Evolutionary conservation across 73 alveolate species (phyloP).

Genomic region (Stentor roeselii): DNA sequence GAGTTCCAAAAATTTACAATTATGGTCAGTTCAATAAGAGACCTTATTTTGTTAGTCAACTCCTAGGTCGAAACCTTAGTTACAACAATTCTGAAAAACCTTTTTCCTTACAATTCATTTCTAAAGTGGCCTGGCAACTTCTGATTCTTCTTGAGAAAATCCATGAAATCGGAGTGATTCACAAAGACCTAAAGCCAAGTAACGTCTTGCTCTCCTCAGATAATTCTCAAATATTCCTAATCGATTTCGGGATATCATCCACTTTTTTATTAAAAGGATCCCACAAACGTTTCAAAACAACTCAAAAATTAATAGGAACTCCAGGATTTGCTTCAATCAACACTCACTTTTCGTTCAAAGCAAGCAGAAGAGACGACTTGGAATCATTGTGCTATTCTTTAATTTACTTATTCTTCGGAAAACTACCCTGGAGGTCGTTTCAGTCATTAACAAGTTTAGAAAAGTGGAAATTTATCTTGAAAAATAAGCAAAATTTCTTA

Average conservation of each 20-base stretch:
- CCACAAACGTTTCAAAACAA: neutral
- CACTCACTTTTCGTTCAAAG: neutral
- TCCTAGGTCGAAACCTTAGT: neutral
- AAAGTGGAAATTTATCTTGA: neutral
- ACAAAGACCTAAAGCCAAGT: constrained; percentile 34
- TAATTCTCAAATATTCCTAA: neutral
- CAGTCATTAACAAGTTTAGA: neutral
- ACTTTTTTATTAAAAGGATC: neutral
- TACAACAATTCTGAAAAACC: neutral
- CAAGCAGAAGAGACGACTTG: constrained; percentile 18
- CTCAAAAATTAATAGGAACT: neutral
- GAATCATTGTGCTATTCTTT: neutral
- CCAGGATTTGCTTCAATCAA: neutral
- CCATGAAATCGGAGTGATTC: constrained; percentile 44
- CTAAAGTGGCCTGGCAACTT: constrained; percentile 7
- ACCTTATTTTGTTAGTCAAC: neutral
- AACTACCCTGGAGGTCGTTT: neutral
- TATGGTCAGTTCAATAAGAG: neutral
- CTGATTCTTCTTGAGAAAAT: constrained; percentile 36
- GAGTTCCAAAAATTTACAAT: neutral
- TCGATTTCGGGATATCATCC: constrained; percentile 7
- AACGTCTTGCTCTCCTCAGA: neutral
- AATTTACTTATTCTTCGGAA: neutral
- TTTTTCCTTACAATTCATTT: neutral
- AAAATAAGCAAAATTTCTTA: too few relatives aligned